Evolutionary conservation across 2,329 filamentous ascomycete species (phyloP).

Genomic region (Fusarium globosum): DNA sequence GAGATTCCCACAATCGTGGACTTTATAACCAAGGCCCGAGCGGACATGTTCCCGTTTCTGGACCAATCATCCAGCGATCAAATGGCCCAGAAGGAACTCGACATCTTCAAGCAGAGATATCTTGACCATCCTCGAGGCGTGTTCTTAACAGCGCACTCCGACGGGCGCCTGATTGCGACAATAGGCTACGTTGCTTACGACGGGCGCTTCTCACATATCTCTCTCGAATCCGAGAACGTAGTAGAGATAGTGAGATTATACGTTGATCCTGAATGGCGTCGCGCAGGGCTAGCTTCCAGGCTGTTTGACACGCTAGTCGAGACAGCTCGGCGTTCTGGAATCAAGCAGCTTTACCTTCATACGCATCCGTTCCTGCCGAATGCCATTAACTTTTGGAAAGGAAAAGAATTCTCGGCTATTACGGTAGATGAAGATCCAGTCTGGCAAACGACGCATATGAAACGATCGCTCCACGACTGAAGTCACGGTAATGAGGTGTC

Average conservation of each 20-base stretch:
- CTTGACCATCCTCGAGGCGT: conserved; percentile 37
- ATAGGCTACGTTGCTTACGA: conserved; percentile 45
- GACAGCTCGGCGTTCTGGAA: conserved; percentile 19
- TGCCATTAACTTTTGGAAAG: conserved; percentile 44
- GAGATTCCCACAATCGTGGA: conserved; percentile 40
- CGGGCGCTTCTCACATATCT: conserved; percentile 39
- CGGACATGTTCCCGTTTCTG: conserved; percentile 45
- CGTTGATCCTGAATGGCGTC: conserved; percentile 43
- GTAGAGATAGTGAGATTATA: conserved; percentile 46
- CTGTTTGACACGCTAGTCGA: conserved; percentile 33
- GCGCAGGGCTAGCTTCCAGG: conserved; percentile 43
- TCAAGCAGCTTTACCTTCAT: conserved; percentile 43
- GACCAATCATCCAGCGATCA: conserved; percentile 28
- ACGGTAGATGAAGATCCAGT: conserved; percentile 40
- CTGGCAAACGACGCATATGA: conserved; percentile 48
- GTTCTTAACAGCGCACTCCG: conserved; percentile 33
- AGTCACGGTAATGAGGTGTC: background rate
- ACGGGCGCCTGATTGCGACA: conserved; percentile 38
- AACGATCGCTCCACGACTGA: background rate
- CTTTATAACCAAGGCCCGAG: conserved; percentile 41
- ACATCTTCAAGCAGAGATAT: conserved; percentile 37
- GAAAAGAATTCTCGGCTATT: conserved; percentile 37
- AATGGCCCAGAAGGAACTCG: conserved; percentile 31
- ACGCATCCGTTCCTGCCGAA: conserved; percentile 46
- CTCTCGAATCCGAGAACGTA: conserved; percentile 23